Conservation (phyloP, 1,284 basidiomycete genomes). For the Tylopilus sp. region DNA sequence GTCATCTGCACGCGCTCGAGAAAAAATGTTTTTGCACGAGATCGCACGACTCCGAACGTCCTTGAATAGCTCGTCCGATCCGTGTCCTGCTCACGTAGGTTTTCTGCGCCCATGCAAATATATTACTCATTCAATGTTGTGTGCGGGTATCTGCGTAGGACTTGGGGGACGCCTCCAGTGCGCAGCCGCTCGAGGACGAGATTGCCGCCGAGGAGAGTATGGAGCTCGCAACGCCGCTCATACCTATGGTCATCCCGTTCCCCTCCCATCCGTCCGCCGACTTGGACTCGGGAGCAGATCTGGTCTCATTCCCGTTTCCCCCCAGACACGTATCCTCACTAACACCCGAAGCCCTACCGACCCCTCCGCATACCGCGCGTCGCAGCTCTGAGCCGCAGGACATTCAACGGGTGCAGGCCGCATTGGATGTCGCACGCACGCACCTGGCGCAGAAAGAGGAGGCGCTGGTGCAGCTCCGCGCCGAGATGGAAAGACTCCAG, state of each 20-base stretch:
- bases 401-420: constrained; percentile 17
- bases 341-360: not conserved
- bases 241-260: constrained; percentile 33
- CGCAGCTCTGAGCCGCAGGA: constrained; percentile 13
- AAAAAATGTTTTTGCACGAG: constrained; percentile 24
- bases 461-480: constrained; percentile 17
- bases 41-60: constrained; percentile 20
- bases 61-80: not conserved
- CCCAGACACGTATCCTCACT: constrained; percentile 21
- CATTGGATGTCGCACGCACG: constrained; percentile 17
- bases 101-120: no score
- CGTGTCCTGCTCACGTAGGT: constrained; percentile 11
- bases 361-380: not conserved
- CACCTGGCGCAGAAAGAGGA: constrained; percentile 24
- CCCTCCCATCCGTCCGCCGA: not conserved
- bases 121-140: not conserved
- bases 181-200: constrained; percentile 23
- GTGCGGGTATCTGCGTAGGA: constrained; percentile 13
- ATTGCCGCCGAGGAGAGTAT: constrained; percentile 46
- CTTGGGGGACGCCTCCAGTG: constrained; percentile 6
- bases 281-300: constrained; percentile 12
- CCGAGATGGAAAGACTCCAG: constrained; percentile 21
- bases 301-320: constrained; percentile 27
- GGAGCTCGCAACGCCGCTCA: constrained; percentile 56
- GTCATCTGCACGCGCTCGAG: constrained; percentile 17